These are phyloP conservation scores for Cylindrotheca closterium DNA, from an alignment of 108 stramenopile genomes.

Conservation along the genomic window DNA sequence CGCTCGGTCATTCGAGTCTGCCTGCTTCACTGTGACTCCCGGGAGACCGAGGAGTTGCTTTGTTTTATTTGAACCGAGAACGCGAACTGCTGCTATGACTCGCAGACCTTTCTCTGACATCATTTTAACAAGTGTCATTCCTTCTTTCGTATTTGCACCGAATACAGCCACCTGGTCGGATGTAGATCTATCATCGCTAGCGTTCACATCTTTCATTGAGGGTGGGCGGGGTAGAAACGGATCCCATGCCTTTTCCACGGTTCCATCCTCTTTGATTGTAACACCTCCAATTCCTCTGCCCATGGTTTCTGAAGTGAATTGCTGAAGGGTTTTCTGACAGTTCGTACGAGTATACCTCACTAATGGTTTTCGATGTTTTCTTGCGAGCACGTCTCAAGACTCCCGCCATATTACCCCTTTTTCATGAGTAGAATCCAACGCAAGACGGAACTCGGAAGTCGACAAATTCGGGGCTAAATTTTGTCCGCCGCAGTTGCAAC, in stretches of 20 bases:
- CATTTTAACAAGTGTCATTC: slow-evolving; percentile 44
- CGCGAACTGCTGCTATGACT: slow-evolving; percentile 52
- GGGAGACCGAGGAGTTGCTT: slow-evolving; percentile 43
- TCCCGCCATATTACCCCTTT: too few relatives aligned
- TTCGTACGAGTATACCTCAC: too few relatives aligned
- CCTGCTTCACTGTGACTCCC: slow-evolving; percentile 48
- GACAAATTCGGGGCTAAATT: too few relatives aligned
- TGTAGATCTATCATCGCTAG: slow-evolving; percentile 14
- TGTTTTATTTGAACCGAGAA: slow-evolving; percentile 41
- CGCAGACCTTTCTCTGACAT: slow-evolving; percentile 44
- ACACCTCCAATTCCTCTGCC: not conserved
- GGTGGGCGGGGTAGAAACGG: slow-evolving; percentile 38
- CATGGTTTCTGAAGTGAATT: too few relatives aligned
- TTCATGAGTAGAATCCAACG: too few relatives aligned
- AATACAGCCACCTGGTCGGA: slow-evolving; percentile 47
- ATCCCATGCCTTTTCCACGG: slow-evolving; percentile 31
- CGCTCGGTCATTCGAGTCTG: slow-evolving; percentile 42
- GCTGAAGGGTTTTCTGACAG: too few relatives aligned
- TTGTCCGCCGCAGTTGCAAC: too few relatives aligned
- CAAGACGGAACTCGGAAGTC: too few relatives aligned
- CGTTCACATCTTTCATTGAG: slow-evolving; percentile 27
- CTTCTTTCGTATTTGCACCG: slow-evolving; percentile 54
- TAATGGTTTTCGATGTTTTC: too few relatives aligned
- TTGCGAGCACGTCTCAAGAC: too few relatives aligned
- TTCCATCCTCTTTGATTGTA: slow-evolving; percentile 20